Evolutionary conservation across 2,329 filamentous ascomycete genomes (phyloP).

Genomic region (Orbilia javanica): DNA sequence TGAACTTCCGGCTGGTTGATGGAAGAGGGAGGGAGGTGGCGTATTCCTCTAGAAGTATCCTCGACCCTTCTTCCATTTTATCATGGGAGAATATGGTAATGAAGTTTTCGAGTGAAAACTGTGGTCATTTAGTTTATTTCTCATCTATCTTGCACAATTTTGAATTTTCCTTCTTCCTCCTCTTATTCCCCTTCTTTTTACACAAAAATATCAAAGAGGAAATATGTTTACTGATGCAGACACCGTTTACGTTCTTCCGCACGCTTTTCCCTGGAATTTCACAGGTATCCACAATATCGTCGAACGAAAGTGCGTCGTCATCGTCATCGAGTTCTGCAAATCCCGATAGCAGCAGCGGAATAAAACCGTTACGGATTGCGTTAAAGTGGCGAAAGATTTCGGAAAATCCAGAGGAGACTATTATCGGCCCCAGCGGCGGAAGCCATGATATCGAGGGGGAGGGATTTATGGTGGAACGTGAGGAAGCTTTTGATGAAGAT

Average conservation of each 20-base stretch:
- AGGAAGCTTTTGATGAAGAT: slow-evolving; percentile 54
- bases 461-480: slow-evolving; percentile 55
- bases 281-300: slow-evolving; percentile 24
- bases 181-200: no score
- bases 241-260: slow-evolving; percentile 8
- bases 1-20: neutral
- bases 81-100: neutral
- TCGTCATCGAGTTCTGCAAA: neutral
- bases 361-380: slow-evolving; percentile 48
- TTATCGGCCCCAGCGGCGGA: slow-evolving; percentile 27
- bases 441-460: slow-evolving; percentile 56
- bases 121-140: neutral
- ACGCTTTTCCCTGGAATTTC: neutral
- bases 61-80: neutral
- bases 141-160: no score
- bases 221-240: slow-evolving; percentile 29
- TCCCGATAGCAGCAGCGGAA: neutral
- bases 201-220: neutral
- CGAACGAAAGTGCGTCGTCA: slow-evolving; percentile 2
- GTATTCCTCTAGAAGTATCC: neutral
- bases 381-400: slow-evolving; percentile 56
- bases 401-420: slow-evolving; percentile 46
- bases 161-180: neutral
- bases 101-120: neutral
- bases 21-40: neutral